A percentile compares a stretch with the other conserved stretches of the same genome.
These are phyloP conservation scores for Pichia scutulata DNA, from an alignment of 805 yeast genomes.

Conservation along the genomic window DNA sequence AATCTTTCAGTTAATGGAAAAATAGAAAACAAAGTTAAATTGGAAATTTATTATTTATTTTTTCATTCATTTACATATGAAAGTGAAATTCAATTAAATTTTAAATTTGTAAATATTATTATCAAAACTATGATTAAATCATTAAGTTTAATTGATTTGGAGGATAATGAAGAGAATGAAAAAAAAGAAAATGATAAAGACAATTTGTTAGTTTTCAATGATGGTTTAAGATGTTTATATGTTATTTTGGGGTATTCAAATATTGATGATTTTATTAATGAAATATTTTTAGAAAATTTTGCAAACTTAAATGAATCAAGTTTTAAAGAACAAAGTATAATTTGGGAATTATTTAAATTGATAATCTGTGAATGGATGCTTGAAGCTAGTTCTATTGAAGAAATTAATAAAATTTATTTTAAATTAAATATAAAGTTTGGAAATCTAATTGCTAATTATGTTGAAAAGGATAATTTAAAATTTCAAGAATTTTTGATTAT, in stretches of 20 bases:
- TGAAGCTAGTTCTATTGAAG: background rate
- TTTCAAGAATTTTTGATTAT: constrained; percentile 2
- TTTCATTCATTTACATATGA: constrained; percentile 4
- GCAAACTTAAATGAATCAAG: background rate
- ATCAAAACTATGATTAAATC: background rate
- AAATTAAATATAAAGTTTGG: background rate
- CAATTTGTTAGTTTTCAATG: background rate
- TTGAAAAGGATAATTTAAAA: constrained; percentile 6
- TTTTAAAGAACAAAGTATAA: background rate
- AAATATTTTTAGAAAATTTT: background rate
- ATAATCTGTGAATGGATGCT: constrained; percentile 6
- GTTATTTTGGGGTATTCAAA: background rate
- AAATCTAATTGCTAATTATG: background rate
- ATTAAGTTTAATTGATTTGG: background rate
- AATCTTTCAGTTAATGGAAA: background rate
- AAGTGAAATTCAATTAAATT: background rate
- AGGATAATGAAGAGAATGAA: background rate
- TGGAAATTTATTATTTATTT: constrained; percentile 2
- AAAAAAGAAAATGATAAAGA: background rate
- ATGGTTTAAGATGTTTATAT: constrained; percentile 4
- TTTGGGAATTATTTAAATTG: constrained; percentile 5
- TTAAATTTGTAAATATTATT: background rate
- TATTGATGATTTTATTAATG: constrained; percentile 1
- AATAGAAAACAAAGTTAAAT: background rate
- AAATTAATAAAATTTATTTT: background rate